Base-by-base conservation (phyloP, 441 rosid species). In the Manihot esculenta region DNA sequence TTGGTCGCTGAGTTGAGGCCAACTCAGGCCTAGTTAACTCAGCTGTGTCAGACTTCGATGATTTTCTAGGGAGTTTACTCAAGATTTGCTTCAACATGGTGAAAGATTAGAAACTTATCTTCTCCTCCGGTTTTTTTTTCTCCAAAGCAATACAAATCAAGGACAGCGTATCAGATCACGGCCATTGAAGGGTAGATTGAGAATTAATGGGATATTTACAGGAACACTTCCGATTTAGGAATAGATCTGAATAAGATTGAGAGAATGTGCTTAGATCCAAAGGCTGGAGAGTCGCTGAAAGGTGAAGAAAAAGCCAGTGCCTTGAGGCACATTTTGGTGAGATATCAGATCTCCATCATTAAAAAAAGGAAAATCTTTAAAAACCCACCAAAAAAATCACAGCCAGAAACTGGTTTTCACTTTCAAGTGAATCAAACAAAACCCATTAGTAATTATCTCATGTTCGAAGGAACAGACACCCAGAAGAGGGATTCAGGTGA, bases 71-170 rank as follows among this genome's bases (percentile, higher is more conserved):
- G 64, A 89, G 78, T 67, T 86, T 92, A 75, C 89, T 82, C 63
- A 87, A 84, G 78, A 89, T 66, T 76, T 88, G 92, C 87, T 85
- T 92, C 24, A 88, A 71, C 97, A 92, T 92, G 50, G 78, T 74
- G 62, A 50, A 66, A 74, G 20, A 45, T 26, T 18, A 8, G 7
- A 35, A 60, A 62, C 44, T 27, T 51, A n/a, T 11, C 42, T 30
- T 17, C 1, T 2, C 66, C 26, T 64, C 7, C 5, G 4, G 3
- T 17, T 14, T 45, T 45, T 17, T 64, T 26, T 20, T 18, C 21
- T 44, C 21, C 1, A 56, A 56, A 27, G 2, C 21, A 11, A 17
- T 5, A 57, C 24, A 44, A 17, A n/a, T 1, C n/a, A 35, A 64
- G 3, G 62, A 33, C 5, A 23, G 13, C 6, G n/a, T 15, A 57